Evolutionary conservation across 257 asterid genomes (phyloP).

Genomic region (Voacanga thouarsii): DNA sequence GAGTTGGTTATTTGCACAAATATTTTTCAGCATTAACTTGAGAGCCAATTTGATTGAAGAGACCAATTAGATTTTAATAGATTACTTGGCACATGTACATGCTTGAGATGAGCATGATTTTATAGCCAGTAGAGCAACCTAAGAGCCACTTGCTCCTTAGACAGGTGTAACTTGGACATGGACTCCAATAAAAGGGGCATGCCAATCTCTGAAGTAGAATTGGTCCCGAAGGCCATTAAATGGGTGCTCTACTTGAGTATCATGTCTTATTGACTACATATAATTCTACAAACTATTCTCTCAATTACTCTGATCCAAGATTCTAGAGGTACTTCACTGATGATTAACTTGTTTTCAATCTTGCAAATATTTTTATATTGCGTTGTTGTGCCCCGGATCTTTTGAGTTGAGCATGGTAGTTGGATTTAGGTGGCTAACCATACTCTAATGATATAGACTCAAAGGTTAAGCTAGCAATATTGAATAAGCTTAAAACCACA

Average conservation of each 20-base stretch:
- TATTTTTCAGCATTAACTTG: neutral
- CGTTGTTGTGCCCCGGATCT: neutral
- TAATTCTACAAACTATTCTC: neutral
- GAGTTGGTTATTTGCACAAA: neutral
- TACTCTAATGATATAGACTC: neutral
- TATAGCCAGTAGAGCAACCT: neutral
- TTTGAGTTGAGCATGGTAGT: neutral
- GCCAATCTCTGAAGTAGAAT: neutral
- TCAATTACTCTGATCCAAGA: neutral
- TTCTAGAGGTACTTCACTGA: neutral
- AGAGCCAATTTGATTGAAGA: conserved; percentile 1
- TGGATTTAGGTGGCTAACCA: neutral
- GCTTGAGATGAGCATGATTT: neutral
- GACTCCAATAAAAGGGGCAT: neutral
- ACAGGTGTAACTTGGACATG: neutral
- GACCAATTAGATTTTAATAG: neutral
- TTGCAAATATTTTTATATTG: neutral
- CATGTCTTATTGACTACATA: neutral
- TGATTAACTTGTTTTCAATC: neutral
- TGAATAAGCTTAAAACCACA: neutral
- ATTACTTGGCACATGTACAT: neutral
- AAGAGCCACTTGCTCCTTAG: neutral
- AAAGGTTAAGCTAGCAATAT: neutral
- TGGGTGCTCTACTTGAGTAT: neutral
- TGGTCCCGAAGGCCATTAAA: neutral